These are phyloP conservation scores for Skeletonema potamos DNA, from an alignment of 108 stramenopile species.

Conservation along the genomic window DNA sequence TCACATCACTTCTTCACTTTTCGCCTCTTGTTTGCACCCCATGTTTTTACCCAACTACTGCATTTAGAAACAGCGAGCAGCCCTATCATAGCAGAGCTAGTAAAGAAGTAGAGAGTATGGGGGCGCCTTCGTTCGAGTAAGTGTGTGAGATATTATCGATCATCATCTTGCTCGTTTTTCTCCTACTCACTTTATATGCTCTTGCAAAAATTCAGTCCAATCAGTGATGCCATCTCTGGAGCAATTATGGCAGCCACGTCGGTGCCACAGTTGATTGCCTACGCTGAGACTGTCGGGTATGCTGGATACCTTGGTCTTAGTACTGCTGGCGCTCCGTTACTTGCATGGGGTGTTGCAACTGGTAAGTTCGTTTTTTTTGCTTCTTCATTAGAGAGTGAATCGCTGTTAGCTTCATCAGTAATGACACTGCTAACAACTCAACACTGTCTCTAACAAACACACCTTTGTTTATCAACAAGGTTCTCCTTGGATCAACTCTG, in stretches of 20 bases:
- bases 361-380: no score
- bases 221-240: slow-evolving; percentile 76
- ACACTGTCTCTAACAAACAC: slow-evolving; percentile 1
- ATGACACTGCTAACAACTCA: neutral
- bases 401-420: no score
- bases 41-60: neutral
- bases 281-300: slow-evolving; percentile 80
- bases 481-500: slow-evolving; percentile 74
- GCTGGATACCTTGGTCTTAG: slow-evolving; percentile 77
- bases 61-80: neutral
- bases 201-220: slow-evolving; percentile 32
- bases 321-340: slow-evolving; percentile 68
- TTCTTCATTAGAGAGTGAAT: no score
- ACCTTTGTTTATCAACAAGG: no score
- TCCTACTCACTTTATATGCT: neutral
- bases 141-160: neutral
- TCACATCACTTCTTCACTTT: no score
- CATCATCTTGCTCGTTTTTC: neutral
- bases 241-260: slow-evolving; percentile 85
- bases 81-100: neutral
- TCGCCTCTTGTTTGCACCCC: no score
- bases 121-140: slow-evolving; percentile 1
- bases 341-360: slow-evolving; percentile 78
- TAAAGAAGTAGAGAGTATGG: neutral
- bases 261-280: slow-evolving; percentile 84